These are phyloP conservation scores for Pisolithus orientalis DNA, from an alignment of 768 basidiomycete species.

Conservation along the genomic window DNA sequence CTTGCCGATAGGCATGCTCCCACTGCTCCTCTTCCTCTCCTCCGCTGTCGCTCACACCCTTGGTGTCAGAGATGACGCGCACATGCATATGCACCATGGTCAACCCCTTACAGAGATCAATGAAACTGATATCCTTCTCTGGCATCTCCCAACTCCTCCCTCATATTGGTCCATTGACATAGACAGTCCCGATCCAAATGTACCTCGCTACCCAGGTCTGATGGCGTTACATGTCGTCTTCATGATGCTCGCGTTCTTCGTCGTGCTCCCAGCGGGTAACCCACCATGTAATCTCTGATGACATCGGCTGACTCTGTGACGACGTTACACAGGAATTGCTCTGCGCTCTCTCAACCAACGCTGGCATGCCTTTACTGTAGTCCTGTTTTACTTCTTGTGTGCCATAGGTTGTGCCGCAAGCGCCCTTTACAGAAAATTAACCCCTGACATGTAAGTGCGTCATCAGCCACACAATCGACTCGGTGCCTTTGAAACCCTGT, in stretches of 20 bases:
- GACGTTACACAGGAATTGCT: slow-evolving; percentile 54
- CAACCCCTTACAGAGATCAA: slow-evolving; percentile 60
- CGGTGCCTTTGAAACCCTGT: neutral
- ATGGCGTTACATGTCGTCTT: slow-evolving; percentile 69
- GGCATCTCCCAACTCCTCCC: slow-evolving; percentile 65
- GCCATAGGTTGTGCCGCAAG: slow-evolving; percentile 63
- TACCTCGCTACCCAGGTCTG: slow-evolving; percentile 53
- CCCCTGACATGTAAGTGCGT: slow-evolving; percentile 70
- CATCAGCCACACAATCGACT: neutral
- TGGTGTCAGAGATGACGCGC: slow-evolving; percentile 24
- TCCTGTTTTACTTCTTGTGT: slow-evolving; percentile 56
- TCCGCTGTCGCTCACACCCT: slow-evolving; percentile 17
- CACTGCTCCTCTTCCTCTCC: neutral
- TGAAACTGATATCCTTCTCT: slow-evolving; percentile 63
- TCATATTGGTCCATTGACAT: slow-evolving; percentile 83
- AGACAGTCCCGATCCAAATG: slow-evolving; percentile 41
- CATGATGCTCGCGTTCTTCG: slow-evolving; percentile 79
- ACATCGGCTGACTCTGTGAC: neutral
- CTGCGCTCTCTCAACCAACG: slow-evolving; percentile 74
- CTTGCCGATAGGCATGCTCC: neutral
- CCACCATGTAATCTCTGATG: slow-evolving; percentile 1
- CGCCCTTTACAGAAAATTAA: slow-evolving; percentile 67
- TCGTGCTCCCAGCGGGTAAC: slow-evolving; percentile 72
- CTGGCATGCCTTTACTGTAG: slow-evolving; percentile 49
- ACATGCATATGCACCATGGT: slow-evolving; percentile 41